Conservation (phyloP, 2,329 filamentous ascomycete genomes). For the Neospermospora avenae region DNA sequence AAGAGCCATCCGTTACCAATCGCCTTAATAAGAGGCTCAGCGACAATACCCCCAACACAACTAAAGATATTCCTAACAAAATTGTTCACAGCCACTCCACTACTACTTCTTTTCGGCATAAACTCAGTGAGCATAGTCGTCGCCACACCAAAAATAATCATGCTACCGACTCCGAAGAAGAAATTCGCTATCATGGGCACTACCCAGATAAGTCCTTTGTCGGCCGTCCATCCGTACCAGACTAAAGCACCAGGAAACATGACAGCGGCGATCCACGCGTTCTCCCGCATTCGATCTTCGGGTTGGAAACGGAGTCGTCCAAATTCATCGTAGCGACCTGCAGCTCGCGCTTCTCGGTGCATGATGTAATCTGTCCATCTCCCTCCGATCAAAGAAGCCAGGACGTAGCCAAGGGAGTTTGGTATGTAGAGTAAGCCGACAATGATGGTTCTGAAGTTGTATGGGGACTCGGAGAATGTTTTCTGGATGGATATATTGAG, state of each 20-base stretch:
- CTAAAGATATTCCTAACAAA: conserved; percentile 76
- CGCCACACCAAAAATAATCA: conserved; percentile 51
- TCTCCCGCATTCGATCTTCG: conserved; percentile 80
- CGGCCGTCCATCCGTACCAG: conserved; percentile 73
- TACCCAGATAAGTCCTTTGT: conserved; percentile 61
- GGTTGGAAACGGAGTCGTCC: conserved; percentile 67
- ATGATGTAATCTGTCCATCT: conserved; percentile 80
- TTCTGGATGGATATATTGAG: conserved; percentile 75
- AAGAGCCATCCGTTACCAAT: conserved; percentile 77
- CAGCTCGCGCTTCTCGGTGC: conserved; percentile 69
- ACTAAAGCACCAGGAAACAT: conserved; percentile 69
- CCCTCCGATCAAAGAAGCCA: conserved; percentile 66
- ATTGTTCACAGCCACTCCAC: conserved; percentile 77
- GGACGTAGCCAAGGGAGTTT: conserved; percentile 68
- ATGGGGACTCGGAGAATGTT: conserved; percentile 64
- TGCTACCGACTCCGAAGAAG: conserved; percentile 72
- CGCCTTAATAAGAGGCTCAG: conserved; percentile 65
- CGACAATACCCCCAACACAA: conserved; percentile 67
- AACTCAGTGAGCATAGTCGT: conserved; percentile 87
- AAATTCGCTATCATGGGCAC: conserved; percentile 64
- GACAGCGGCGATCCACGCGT: conserved; percentile 71
- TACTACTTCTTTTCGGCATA: conserved; percentile 67
- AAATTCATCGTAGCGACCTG: conserved; percentile 62
- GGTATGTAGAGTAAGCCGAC: conserved; percentile 78
- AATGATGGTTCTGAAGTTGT: conserved; percentile 64